A percentile compares a stretch with the other conserved stretches of the same genome.
These are phyloP conservation scores for Pyrenochaeta sp. DNA, from an alignment of 2,329 filamentous ascomycete genomes.

Conservation along the genomic window DNA sequence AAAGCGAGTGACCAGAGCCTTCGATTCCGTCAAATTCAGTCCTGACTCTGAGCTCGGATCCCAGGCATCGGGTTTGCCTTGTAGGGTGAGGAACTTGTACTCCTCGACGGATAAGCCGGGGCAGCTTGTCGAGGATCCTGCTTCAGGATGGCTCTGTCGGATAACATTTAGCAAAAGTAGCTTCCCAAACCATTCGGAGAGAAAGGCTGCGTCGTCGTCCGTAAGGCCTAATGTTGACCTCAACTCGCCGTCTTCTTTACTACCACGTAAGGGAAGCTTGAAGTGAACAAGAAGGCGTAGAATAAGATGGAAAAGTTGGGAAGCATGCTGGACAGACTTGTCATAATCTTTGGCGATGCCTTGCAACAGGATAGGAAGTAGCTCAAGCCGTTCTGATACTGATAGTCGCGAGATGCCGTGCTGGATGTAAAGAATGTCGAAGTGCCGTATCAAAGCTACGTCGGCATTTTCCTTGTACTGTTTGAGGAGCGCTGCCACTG, in stretches of 20 bases:
- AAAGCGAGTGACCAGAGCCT: slow-evolving; percentile 73
- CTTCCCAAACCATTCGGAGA: slow-evolving; percentile 79
- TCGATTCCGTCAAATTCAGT: slow-evolving; percentile 73
- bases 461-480: slow-evolving; percentile 82
- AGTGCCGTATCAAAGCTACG: slow-evolving; percentile 80
- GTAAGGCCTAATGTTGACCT: slow-evolving; percentile 72
- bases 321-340: slow-evolving; percentile 63
- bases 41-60: slow-evolving; percentile 67
- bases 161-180: slow-evolving; percentile 71
- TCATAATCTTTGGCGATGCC: slow-evolving; percentile 70
- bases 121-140: slow-evolving; percentile 52
- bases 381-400: slow-evolving; percentile 69
- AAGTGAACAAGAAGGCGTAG: slow-evolving; percentile 77
- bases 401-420: slow-evolving; percentile 75
- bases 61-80: slow-evolving; percentile 75
- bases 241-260: slow-evolving; percentile 76
- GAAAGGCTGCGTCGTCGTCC: slow-evolving; percentile 74
- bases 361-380: slow-evolving; percentile 75
- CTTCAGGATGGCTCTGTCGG: slow-evolving; percentile 49
- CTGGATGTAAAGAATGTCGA: slow-evolving; percentile 89
- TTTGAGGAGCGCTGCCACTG: slow-evolving; percentile 82
- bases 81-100: slow-evolving; percentile 72
- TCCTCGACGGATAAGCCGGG: slow-evolving; percentile 72
- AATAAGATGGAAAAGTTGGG: slow-evolving; percentile 82
- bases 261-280: slow-evolving; percentile 77